A percentile compares a stretch with the other conserved stretches of the same genome.
Evolutionary conservation across 2,329 filamentous ascomycete species (phyloP).

Genomic region (Trichoderma sp.): DNA sequence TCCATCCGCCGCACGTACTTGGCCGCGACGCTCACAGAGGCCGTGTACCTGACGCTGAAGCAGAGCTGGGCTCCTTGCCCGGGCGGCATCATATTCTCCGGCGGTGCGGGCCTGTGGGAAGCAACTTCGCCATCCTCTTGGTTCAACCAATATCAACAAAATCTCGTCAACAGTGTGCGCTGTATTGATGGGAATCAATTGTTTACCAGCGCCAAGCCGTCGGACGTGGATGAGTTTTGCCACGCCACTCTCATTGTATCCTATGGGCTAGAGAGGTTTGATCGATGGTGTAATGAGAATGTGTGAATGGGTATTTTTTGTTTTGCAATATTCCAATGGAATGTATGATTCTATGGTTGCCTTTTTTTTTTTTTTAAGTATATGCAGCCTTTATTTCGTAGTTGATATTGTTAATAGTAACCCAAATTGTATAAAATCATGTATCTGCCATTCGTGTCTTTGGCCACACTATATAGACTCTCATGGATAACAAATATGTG

Average conservation of each 20-base stretch:
- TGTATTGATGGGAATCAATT: constrained; percentile 4
- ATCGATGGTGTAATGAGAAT: constrained; percentile 12
- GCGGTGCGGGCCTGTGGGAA: background rate
- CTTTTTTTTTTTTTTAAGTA: background rate
- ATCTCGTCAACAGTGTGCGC: background rate
- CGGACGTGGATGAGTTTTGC: constrained; percentile 19
- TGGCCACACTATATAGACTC: background rate
- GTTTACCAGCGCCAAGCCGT: background rate
- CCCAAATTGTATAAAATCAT: background rate
- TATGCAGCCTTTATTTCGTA: background rate
- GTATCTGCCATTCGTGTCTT: background rate
- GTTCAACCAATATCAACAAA: background rate
- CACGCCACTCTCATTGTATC: constrained; percentile 9
- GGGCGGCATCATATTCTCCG: constrained; percentile 1
- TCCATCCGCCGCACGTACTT: constrained; percentile 13
- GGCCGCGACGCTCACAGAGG: constrained; percentile 13
- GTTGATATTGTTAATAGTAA: background rate
- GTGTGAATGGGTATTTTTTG: background rate
- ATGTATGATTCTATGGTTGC: background rate
- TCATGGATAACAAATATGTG: too few relatives aligned
- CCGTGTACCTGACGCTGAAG: constrained; percentile 14
- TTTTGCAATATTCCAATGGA: background rate
- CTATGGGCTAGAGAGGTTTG: constrained; percentile 14
- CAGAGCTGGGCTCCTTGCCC: constrained; percentile 16
- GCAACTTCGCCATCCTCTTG: background rate